Percentiles rank a stretch among this genome's conserved stretches.
Conservation (phyloP, 495 filamentous ascomycete species). For the Aspergillus hancockii region DNA sequence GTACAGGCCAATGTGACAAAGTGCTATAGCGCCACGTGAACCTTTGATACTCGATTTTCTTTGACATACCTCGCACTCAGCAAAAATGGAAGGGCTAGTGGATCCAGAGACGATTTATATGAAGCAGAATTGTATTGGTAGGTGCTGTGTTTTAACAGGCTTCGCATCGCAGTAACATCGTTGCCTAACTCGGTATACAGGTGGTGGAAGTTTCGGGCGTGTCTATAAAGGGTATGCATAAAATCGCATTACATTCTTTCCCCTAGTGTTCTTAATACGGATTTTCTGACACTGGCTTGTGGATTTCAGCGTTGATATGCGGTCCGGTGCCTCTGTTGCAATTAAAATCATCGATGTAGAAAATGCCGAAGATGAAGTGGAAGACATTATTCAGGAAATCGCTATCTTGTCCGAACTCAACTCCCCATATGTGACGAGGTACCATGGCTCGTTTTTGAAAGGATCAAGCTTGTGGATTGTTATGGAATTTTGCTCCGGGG, state of each 20-base stretch:
- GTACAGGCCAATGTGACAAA: not conserved
- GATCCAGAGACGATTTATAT: slow-evolving; percentile 90
- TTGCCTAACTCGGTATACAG: slow-evolving; percentile 29
- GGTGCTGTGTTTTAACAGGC: slow-evolving; percentile 21
- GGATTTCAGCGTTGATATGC: slow-evolving; percentile 69
- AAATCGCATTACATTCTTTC: slow-evolving; percentile 19
- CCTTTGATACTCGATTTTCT: slow-evolving; percentile 5
- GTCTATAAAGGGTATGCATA: slow-evolving; percentile 84
- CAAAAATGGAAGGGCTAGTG: slow-evolving; percentile 47
- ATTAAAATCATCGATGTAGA: slow-evolving; percentile 99
- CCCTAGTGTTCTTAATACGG: slow-evolving; percentile 17
- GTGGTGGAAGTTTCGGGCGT: slow-evolving; percentile 90
- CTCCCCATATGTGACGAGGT: slow-evolving; percentile 93
- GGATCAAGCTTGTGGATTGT: slow-evolving; percentile 97
- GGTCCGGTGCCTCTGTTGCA: slow-evolving; percentile 81
- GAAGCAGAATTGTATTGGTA: slow-evolving; percentile 92
- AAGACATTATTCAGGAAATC: slow-evolving; percentile 98
- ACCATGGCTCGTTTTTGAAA: slow-evolving; percentile 93
- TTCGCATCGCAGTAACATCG: not conserved
- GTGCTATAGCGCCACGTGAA: slow-evolving; percentile 9
- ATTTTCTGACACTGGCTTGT: not conserved
- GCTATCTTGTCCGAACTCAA: slow-evolving; percentile 91
- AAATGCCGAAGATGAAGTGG: slow-evolving; percentile 96
- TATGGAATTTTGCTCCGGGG: slow-evolving; percentile 94
- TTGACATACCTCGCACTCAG: slow-evolving; percentile 10